Evolutionary conservation across 768 basidiomycete genomes (phyloP), one percentile per base, ranked within the genome.

Genomic region (Cystobasidiopsis lactophilus): DNA sequence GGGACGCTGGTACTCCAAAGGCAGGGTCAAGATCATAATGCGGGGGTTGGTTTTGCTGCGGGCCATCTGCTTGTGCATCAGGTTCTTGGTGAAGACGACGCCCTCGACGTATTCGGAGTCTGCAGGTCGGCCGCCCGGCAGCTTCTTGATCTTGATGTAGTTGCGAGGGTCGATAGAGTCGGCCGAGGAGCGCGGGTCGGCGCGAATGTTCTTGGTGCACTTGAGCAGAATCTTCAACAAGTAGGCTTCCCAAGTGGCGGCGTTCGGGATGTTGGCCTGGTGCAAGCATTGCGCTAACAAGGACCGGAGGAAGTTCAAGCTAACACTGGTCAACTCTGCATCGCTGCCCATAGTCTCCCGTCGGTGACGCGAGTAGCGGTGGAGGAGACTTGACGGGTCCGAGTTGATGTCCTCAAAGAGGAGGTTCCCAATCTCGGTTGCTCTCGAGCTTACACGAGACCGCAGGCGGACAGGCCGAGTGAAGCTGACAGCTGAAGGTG

Each of bases 31-130:
- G 21, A 95, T 75, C 88, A 96, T 93, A 60, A 98, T 76, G 16
- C 89, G 79, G 1, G 93, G 88, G 62, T 88, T 85, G 44, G 74
- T 72, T 57, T 85, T 75, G 21, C 72, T 71, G 47, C 85, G 74
- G 19, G 81, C 73, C 91, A 98, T 95, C 58, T 78, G 76, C 67
- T 95, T 95, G 67, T 96, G 89, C 1, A 88, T 84, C 9, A 96
- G 80, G 61, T 95, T 95, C 73, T 98, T 96, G 18, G 91, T 89
- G 62, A 95, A 93, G 52, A 96, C 86, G 3, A 82, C 84, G 13
- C 93, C 93, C 51, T 86, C 82, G 41, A 98, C 85, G 64, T 88
- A 96, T 69, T 98, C 93, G 3, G 86, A 93, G 65, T 98, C 85
- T 26, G 72, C 75, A 19, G 91, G 88, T 35, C 75, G 71, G 3